Evolutionary conservation across 495 filamentous ascomycete species (phyloP).

Genomic region (Xanthoparmelia taractica): DNA sequence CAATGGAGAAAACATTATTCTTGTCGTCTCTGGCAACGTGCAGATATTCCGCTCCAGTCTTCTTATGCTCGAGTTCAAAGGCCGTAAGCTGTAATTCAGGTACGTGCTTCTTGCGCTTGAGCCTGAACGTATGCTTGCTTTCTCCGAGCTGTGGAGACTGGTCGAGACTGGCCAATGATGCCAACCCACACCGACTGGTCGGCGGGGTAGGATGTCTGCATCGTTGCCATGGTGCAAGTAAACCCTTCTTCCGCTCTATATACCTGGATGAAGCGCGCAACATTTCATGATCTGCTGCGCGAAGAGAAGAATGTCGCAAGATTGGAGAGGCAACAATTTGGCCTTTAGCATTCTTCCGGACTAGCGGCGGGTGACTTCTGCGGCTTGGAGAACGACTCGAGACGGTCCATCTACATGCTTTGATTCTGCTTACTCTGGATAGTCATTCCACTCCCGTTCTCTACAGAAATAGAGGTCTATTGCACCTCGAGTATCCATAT

Average conservation of each 20-base stretch:
- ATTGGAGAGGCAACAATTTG: not conserved
- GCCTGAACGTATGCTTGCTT: slow-evolving; percentile 85
- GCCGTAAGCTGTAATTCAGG: slow-evolving; percentile 91
- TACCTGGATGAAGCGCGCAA: not conserved
- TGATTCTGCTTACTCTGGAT: not conserved
- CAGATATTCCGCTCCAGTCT: slow-evolving; percentile 89
- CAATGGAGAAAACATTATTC: slow-evolving; percentile 99
- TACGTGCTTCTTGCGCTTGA: slow-evolving; percentile 79
- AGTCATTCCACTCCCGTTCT: not conserved
- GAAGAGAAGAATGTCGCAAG: not conserved
- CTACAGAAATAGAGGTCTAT: not conserved
- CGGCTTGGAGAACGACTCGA: slow-evolving; percentile 1
- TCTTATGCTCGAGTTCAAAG: slow-evolving; percentile 79
- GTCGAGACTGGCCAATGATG: slow-evolving; percentile 63
- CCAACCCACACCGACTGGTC: slow-evolving; percentile 29
- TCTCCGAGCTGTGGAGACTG: slow-evolving; percentile 70
- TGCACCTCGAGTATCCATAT: not conserved
- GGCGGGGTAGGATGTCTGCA: not conserved
- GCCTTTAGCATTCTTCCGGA: not conserved
- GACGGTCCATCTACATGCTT: not conserved
- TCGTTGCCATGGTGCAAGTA: not conserved
- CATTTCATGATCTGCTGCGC: not conserved
- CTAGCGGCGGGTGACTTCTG: slow-evolving; percentile 2
- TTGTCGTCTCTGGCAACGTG: slow-evolving; percentile 89
- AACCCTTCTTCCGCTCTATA: not conserved